Evolutionary conservation across 2,329 filamentous ascomycete species (phyloP), one percentile per base, ranked within the genome.

Genomic region (Aspergillus carbonarius): DNA sequence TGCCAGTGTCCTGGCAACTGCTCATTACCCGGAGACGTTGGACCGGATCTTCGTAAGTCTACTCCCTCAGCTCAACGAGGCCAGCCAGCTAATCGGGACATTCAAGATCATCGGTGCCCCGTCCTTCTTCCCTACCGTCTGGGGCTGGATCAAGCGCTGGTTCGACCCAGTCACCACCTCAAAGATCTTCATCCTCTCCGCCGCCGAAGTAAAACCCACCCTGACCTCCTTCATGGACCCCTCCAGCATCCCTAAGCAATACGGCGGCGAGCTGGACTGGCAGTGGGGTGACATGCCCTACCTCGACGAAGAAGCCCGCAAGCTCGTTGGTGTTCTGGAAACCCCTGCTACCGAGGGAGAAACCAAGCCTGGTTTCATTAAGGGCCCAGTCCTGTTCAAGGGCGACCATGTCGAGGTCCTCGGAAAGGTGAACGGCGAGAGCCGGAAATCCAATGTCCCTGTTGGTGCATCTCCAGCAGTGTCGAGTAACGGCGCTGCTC

Each of bases 121-220:
- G 50, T 78, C 84, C 47, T 96, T 96, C 83, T 96, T 96, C 80
- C 89, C 90, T 51, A 96, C 92, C 2, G 91, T 96, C 60, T 75
- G 93, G 93, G 87, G 90, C 65, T 96, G 92, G 92, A 85, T 96
- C 77, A 96, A 96, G 82, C 88, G 90, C 70, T 96, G 93, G 92
- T 96, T 96, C 70, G 90, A 93, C 78, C 93, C 93, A 6, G 92
- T 92, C 62, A 97, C 93, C 34, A 91, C 92, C 3, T 95, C 91
- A 69, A 98, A 98, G 80, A 97, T 98, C 74, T 96, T 96, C 75
- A 95, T 98, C 67, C 85, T 98, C 55, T 82, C 83, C 49, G 80
- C 85, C 8, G 72, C 84, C 56, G 91, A 96, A 75, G 88, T 96
- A 54, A 84, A 88, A 66, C 80, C 88, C 15, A 93, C 91, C 1